A percentile compares a stretch with the other conserved stretches of the same genome.
Conservation (phyloP, 257 asterid genomes). For the Craterostigma plantagineum region DNA sequence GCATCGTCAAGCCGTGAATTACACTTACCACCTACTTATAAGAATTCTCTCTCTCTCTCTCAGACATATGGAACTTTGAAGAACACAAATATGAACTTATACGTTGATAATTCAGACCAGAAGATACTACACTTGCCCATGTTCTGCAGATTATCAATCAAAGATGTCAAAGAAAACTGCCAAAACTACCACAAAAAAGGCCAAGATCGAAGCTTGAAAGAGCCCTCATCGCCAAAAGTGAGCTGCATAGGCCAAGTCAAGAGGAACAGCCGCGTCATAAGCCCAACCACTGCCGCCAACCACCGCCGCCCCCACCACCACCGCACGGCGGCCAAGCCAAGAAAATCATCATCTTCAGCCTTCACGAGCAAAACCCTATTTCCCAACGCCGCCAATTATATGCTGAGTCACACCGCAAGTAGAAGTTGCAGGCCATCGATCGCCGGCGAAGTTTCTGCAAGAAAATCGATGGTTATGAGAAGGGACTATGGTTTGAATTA, state of each 20-base stretch:
- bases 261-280: slow-evolving; percentile 36
- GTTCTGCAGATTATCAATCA: slow-evolving; percentile 46
- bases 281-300: slow-evolving; percentile 17
- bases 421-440: no score
- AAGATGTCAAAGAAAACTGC: slow-evolving; percentile 22
- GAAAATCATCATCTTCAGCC: slow-evolving; percentile 5
- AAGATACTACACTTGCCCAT: slow-evolving; percentile 42
- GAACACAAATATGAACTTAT: background rate
- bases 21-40: no score
- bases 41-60: background rate
- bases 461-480: no score
- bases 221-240: slow-evolving; percentile 79
- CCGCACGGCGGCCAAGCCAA: slow-evolving; percentile 30
- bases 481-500: no score
- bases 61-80: slow-evolving; percentile 6
- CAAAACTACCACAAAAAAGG: slow-evolving; percentile 11
- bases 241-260: slow-evolving; percentile 85
- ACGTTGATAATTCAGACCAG: slow-evolving; percentile 18
- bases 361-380: no score
- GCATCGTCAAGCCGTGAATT: no score
- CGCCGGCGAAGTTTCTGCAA: no score
- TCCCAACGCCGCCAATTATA: no score
- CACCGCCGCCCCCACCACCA: slow-evolving; percentile 9
- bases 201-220: slow-evolving; percentile 16
- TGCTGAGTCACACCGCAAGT: no score